These are phyloP conservation scores for Penicillium roqueforti DNA, from an alignment of 495 filamentous ascomycete genomes.

Conservation along the genomic window DNA sequence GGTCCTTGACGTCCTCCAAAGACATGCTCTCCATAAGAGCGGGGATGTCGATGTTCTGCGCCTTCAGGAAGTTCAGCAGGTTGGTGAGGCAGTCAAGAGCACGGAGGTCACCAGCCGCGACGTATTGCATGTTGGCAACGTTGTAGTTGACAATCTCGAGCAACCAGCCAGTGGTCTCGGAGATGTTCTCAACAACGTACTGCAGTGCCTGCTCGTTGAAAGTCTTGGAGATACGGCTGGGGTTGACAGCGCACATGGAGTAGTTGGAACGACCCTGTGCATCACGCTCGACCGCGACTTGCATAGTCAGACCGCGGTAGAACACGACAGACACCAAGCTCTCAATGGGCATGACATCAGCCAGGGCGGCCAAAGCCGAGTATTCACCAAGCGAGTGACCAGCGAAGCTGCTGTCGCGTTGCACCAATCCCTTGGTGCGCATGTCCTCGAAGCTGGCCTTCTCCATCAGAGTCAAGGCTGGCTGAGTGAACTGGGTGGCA, in stretches of 20 bases:
- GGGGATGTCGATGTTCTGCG: constrained; percentile 93
- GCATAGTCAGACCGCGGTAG: constrained; percentile 98
- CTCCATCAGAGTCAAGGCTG: constrained; percentile 96
- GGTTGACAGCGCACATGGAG: constrained; percentile 98
- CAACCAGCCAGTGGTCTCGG: constrained; percentile 89
- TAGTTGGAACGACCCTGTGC: constrained; percentile 91
- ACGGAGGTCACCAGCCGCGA: constrained; percentile 93
- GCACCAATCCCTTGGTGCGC: constrained; percentile 92
- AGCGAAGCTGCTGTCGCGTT: constrained; percentile 92
- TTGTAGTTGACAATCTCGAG: constrained; percentile 99
- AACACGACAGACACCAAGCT: constrained; percentile 97
- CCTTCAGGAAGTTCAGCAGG: constrained; percentile 90
- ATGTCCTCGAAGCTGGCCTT: constrained; percentile 99
- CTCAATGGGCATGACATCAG: constrained; percentile 99
- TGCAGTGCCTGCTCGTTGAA: constrained; percentile 97
- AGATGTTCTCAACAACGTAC: constrained; percentile 89
- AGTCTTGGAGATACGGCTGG: constrained; percentile 91
- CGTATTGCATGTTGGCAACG: constrained; percentile 97
- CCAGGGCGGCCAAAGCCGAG: constrained; percentile 90
- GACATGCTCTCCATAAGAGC: constrained; percentile 80
- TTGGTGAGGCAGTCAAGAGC: constrained; percentile 92
- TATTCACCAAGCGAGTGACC: constrained; percentile 98
- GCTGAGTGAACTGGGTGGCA: constrained; percentile 97
- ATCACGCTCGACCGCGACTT: constrained; percentile 97
- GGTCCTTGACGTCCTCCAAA: constrained; percentile 75